Conservation (phyloP, 2,329 filamentous ascomycete species). For the Pyrenochaeta sp. region DNA sequence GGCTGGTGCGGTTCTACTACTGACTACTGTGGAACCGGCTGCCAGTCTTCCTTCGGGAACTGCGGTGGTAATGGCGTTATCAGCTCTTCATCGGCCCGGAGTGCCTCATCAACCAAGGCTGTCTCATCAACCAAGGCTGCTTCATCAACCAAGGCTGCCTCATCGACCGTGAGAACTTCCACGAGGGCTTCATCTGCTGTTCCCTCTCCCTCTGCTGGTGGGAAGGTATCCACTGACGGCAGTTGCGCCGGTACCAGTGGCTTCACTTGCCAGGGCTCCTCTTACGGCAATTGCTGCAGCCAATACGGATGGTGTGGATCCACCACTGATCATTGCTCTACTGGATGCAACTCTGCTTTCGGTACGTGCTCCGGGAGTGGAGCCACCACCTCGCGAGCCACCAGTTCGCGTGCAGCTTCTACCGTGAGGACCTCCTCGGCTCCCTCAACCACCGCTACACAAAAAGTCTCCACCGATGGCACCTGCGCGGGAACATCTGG, state of each 20-base stretch:
- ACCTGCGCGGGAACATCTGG: slow-evolving; percentile 32
- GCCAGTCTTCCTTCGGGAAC: slow-evolving; percentile 39
- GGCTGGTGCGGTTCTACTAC: slow-evolving; percentile 40
- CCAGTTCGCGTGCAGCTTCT: neutral
- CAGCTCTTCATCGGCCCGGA: slow-evolving; percentile 3
- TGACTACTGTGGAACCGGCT: slow-evolving; percentile 41
- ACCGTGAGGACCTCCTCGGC: slow-evolving; percentile 4
- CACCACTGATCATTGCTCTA: slow-evolving; percentile 37
- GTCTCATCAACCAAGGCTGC: slow-evolving; percentile 1
- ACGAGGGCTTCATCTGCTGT: slow-evolving; percentile 8
- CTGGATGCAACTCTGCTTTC: slow-evolving; percentile 44
- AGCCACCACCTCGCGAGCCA: neutral
- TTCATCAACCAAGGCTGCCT: slow-evolving; percentile 10
- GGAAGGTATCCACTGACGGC: slow-evolving; percentile 31
- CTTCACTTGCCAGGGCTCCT: slow-evolving; percentile 53
- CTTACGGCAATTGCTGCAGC: slow-evolving; percentile 58
- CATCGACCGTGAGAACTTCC: slow-evolving; percentile 12
- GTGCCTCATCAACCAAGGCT: neutral
- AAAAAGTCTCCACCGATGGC: slow-evolving; percentile 36
- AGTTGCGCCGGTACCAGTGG: slow-evolving; percentile 28
- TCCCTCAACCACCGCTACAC: slow-evolving; percentile 15
- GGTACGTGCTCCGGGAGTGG: slow-evolving; percentile 35
- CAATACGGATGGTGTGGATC: slow-evolving; percentile 51
- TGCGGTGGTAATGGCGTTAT: slow-evolving; percentile 22
- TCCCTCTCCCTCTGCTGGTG: slow-evolving; percentile 7